A percentile compares a stretch with the other conserved stretches of the same genome.
Conservation (phyloP, 768 basidiomycete species). For the Russula dissimulans region DNA sequence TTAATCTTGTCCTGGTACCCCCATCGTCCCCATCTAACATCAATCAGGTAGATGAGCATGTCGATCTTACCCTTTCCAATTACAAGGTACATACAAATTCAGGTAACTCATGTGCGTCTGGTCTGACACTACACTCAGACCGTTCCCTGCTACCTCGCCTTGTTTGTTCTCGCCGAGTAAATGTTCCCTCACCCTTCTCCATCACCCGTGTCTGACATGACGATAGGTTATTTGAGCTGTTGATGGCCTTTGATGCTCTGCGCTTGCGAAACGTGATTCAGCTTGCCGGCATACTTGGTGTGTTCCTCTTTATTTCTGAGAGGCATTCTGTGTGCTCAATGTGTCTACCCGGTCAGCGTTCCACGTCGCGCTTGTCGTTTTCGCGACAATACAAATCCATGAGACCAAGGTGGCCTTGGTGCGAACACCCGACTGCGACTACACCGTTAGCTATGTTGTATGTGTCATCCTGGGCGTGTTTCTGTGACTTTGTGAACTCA, state of each 20-base stretch:
- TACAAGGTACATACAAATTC: constrained; percentile 41
- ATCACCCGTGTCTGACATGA: constrained; percentile 1
- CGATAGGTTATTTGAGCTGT: constrained; percentile 62
- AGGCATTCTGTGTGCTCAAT: not conserved
- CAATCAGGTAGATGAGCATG: constrained; percentile 42
- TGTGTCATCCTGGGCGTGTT: constrained; percentile 19
- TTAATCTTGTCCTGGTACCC: not conserved
- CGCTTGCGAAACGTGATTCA: constrained; percentile 72
- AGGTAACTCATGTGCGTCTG: not conserved
- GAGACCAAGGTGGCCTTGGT: constrained; percentile 62
- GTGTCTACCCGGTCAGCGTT: constrained; percentile 40
- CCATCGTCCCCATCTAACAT: constrained; percentile 1
- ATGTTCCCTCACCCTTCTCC: constrained; percentile 20
- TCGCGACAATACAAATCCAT: constrained; percentile 66
- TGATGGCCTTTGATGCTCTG: constrained; percentile 80
- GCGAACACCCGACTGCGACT: constrained; percentile 28
- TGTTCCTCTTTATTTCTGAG: constrained; percentile 17
- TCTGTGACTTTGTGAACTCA: not conserved
- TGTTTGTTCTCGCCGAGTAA: constrained; percentile 77
- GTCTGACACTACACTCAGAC: constrained; percentile 37
- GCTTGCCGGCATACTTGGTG: constrained; percentile 62
- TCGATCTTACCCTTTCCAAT: constrained; percentile 31
- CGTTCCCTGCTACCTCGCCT: constrained; percentile 73
- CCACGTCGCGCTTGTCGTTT: constrained; percentile 64
- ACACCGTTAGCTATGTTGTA: constrained; percentile 31